Base-by-base conservation (phyloP, 768 basidiomycete species). In the Lactarius indigo region DNA sequence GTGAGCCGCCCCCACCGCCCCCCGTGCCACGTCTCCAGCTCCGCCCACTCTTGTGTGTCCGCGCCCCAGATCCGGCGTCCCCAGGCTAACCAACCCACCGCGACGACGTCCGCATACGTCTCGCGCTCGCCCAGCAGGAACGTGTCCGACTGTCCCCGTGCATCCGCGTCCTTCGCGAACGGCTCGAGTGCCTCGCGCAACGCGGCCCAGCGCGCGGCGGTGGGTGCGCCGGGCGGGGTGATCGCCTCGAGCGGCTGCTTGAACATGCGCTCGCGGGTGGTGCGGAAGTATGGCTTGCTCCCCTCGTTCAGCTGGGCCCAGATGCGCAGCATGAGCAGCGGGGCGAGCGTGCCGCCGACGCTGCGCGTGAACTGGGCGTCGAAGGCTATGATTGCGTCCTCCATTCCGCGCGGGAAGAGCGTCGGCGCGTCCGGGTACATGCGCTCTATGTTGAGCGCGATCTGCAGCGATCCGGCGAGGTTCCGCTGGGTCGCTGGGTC, bases 371-470 rank as follows among this genome's bases (percentile, higher is more conserved):
- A 68, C 1, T 68, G 28, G n/a, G 75, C 75, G 26, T 77, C 35
- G 57, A 74, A 5, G 59, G 70, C 57, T 15, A 68, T 44, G 41
- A 72, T 64, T 6, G 74, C 37, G 0, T 71, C 57, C n/a, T 68
- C 62, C 4, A 65, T 57, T 28, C 57, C 3, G 64, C 62, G 23
- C 0, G 78, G 80, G 66, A 83, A 72, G n/a, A 84, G 69, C 15
- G 60, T 66, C 0, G 79, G 79, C 1, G 78, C 75, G 42, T 77
- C 72, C 0, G 83, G 81, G 65, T 84, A 84, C 0, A 77, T 75
- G 1, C 74, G 73, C 61, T 85, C 84, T 47, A 85, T 76, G 70
- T 84, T 83, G 15, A 75, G 68, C 3, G 81, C 83, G 59, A 86
- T 86, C 33, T 69, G 72, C 59, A 76, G 68, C 0, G 84, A 84